phyloP scores from a whole-genome alignment of 495 filamentous ascomycete genomes.

The Neurospora sp. region DNA sequence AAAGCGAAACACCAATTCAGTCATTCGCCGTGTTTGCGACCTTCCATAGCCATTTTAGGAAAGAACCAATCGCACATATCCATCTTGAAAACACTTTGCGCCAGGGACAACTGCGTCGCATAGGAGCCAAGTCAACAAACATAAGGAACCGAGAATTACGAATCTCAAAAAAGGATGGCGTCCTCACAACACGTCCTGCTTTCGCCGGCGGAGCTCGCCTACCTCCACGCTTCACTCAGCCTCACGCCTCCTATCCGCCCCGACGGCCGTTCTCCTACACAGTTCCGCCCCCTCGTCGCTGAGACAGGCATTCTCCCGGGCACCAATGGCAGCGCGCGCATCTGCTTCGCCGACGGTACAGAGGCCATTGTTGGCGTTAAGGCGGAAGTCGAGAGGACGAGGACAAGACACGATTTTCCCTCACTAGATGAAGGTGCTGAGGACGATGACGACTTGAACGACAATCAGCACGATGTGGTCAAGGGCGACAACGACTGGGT shows the following conservation, averaged over 20 bases:
- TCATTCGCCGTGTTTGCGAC: neutral
- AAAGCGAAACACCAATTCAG: neutral
- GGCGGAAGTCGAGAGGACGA: conserved; percentile 74
- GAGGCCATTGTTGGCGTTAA: conserved; percentile 95
- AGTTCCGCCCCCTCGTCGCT: conserved; percentile 84
- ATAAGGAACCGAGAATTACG: neutral
- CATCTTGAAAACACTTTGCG: neutral
- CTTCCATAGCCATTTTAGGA: neutral
- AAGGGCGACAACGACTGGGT: conserved; percentile 55
- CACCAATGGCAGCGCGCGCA: conserved; percentile 82
- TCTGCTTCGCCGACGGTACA: conserved; percentile 90
- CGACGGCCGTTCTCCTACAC: conserved; percentile 69
- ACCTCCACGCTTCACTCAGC: conserved; percentile 81
- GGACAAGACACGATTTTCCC: conserved; percentile 23
- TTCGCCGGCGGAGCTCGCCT: conserved; percentile 92
- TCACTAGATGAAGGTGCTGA: conserved; percentile 12
- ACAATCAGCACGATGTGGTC: conserved; percentile 14
- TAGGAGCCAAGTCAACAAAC: neutral
- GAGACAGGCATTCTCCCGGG: conserved; percentile 83
- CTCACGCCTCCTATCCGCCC: conserved; percentile 76
- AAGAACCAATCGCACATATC: neutral
- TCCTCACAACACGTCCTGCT: conserved; percentile 51
- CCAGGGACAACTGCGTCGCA: neutral
- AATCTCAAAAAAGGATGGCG: conserved; percentile 14
- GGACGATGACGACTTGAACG: conserved; percentile 11